Evolutionary conservation across 768 basidiomycete genomes (phyloP).

Genomic region (Boletus huronensis): DNA sequence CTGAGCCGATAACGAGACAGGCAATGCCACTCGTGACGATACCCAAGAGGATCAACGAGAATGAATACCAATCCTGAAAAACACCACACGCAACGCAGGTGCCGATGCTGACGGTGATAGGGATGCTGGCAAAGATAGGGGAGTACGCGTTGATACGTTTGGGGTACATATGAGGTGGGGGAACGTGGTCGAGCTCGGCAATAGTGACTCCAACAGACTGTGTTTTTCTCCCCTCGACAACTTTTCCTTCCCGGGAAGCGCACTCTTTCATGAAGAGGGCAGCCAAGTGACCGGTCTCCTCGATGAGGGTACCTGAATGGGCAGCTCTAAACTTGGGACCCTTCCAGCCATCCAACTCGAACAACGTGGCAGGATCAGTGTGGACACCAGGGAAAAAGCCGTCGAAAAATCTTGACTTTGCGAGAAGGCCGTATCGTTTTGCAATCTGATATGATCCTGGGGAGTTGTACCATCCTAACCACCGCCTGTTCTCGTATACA

Average conservation of each 20-base stretch:
- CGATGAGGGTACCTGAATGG: conserved; percentile 32
- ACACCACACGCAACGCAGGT: conserved; percentile 28
- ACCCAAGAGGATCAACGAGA: conserved; percentile 34
- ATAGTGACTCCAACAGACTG: conserved; percentile 27
- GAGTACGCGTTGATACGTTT: conserved; percentile 19
- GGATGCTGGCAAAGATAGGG: conserved; percentile 27
- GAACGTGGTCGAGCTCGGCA: conserved; percentile 23
- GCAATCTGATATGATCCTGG: conserved; percentile 37
- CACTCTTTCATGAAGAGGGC: conserved; percentile 29
- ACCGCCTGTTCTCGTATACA: conserved; percentile 31
- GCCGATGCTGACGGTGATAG: conserved; percentile 30
- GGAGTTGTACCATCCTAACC: conserved; percentile 39
- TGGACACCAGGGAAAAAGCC: conserved; percentile 35
- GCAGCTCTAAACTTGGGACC: conserved; percentile 34
- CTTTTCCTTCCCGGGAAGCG: conserved; percentile 3
- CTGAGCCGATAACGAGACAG: conserved; percentile 34
- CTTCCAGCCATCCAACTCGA: conserved; percentile 29
- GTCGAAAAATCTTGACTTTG: conserved; percentile 33
- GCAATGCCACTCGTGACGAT: conserved; percentile 31
- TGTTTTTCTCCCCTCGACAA: conserved; percentile 26
- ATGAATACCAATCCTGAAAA: conserved; percentile 33
- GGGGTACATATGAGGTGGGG: conserved; percentile 15
- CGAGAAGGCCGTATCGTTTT: conserved; percentile 32
- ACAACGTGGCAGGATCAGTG: conserved; percentile 31
- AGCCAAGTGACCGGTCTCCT: conserved; percentile 32